phyloP scores from a whole-genome alignment of 192 early-diverging fungal genomes.

The Cladochytrium replicatum region DNA sequence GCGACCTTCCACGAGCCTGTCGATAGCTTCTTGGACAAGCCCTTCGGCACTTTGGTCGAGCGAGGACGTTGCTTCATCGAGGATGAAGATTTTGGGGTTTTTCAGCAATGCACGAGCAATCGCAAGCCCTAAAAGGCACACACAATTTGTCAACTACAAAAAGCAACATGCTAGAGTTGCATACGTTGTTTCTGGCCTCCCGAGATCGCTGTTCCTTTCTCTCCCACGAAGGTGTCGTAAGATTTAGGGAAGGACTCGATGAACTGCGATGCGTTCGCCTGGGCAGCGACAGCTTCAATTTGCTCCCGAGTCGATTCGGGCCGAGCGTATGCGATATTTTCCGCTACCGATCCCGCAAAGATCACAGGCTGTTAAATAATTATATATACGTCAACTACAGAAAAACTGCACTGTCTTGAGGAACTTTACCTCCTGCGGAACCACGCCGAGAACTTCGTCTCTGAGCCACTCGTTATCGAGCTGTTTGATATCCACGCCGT shows the following conservation, averaged over 20 bases:
- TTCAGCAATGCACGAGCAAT: constrained; percentile 8
- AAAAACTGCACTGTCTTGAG: too few relatives aligned
- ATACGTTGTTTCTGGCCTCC: constrained; percentile 73
- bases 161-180: constrained; percentile 86
- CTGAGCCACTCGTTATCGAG: constrained; percentile 73
- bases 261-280: constrained; percentile 66
- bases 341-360: constrained; percentile 84
- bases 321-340: constrained; percentile 89
- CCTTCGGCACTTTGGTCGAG: constrained; percentile 55
- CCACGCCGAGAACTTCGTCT: too few relatives aligned
- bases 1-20: constrained; percentile 39
- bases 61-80: constrained; percentile 75
- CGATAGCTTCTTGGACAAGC: constrained; percentile 34
- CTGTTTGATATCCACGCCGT: constrained; percentile 71
- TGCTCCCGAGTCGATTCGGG: constrained; percentile 44
- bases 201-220: constrained; percentile 63
- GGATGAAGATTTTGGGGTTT: constrained; percentile 69
- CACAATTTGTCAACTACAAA: constrained; percentile 56
- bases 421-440: constrained; percentile 85
- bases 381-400: too few relatives aligned
- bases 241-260: constrained; percentile 66
- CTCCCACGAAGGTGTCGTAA: constrained; percentile 82
- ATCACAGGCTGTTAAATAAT: too few relatives aligned
- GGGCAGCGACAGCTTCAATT: constrained; percentile 58
- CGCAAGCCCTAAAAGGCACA: too few relatives aligned